Percentiles rank a stretch among this genome's conserved stretches.
phyloP scores from a whole-genome alignment of 108 stramenopile species.

The Fistulifera solaris region DNA sequence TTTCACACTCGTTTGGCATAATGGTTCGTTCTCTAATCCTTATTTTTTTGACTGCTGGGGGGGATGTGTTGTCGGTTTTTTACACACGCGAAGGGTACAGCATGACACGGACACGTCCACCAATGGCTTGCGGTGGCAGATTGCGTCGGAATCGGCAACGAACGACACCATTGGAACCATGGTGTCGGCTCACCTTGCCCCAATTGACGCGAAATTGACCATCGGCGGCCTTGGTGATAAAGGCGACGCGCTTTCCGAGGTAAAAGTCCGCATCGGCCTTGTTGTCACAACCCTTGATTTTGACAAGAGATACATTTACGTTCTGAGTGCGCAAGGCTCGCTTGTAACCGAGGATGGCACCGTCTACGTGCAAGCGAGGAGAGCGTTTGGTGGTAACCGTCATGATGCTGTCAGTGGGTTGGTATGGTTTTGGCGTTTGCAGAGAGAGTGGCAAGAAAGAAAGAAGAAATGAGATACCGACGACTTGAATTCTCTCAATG shows the following conservation, averaged over 20 bases:
- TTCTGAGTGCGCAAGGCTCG: conserved; percentile 95
- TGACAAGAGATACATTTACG: conserved; percentile 95
- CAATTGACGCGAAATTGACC: conserved; percentile 95
- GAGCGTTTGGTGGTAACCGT: conserved; percentile 22
- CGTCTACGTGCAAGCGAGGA: conserved; percentile 92
- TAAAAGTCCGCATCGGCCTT: conserved; percentile 93
- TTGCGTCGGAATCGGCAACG: conserved; percentile 96
- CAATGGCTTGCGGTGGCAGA: conserved; percentile 90
- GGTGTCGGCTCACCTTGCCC: conserved; percentile 94
- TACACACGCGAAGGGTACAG: conserved; percentile 56
- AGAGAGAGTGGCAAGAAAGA: conserved; percentile 1
- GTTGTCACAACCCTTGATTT: conserved; percentile 92
- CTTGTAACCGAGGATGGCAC: conserved; percentile 97
- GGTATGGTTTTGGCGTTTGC: conserved; percentile 4
- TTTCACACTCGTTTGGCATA: too few relatives aligned
- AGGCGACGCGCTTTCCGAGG: conserved; percentile 97
- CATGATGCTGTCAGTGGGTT: conserved; percentile 16
- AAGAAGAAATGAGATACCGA: too few relatives aligned
- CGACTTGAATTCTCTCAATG: too few relatives aligned
- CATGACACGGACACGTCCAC: conserved; percentile 86
- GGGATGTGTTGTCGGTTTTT: not conserved
- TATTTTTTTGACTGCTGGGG: too few relatives aligned
- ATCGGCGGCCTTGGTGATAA: conserved; percentile 91
- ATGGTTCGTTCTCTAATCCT: too few relatives aligned
- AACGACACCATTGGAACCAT: conserved; percentile 97